Evolutionary conservation across 768 basidiomycete species (phyloP).

Genomic region (Suillus discolor): DNA sequence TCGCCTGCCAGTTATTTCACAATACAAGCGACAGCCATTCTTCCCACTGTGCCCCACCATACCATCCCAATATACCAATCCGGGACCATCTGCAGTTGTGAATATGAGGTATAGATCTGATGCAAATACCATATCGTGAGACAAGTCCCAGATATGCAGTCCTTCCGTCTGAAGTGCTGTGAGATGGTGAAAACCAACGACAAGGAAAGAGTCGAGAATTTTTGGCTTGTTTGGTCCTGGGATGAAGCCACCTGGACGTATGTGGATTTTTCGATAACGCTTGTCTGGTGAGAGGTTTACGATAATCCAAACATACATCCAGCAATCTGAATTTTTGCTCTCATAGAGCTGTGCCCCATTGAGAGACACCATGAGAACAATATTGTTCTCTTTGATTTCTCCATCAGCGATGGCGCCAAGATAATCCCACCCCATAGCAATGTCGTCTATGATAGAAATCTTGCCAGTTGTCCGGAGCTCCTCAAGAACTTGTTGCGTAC

Average conservation of each 20-base stretch:
- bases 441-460: constrained; percentile 3
- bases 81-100: constrained; percentile 19
- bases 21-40: constrained; percentile 37
- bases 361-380: constrained; percentile 37
- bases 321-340: constrained; percentile 38
- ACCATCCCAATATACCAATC: constrained; percentile 29
- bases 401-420: constrained; percentile 10
- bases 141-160: constrained; percentile 35
- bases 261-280: constrained; percentile 15
- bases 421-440: constrained; percentile 15
- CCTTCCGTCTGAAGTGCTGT: constrained; percentile 30
- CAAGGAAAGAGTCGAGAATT: constrained; percentile 34
- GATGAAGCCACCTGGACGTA: constrained; percentile 19
- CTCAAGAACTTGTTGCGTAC: constrained; percentile 16
- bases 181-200: constrained; percentile 31
- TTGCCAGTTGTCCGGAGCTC: constrained; percentile 14
- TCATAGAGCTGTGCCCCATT: constrained; percentile 46
- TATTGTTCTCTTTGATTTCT: constrained; percentile 23
- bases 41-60: constrained; percentile 32
- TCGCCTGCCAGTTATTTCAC: constrained; percentile 26
- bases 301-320: constrained; percentile 32
- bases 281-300: constrained; percentile 15
- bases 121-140: constrained; percentile 9
- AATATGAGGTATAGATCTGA: constrained; percentile 26
- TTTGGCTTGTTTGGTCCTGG: constrained; percentile 36